phyloP scores from a whole-genome alignment of 23 red algal species.

The Gracilaria gracilis region DNA sequence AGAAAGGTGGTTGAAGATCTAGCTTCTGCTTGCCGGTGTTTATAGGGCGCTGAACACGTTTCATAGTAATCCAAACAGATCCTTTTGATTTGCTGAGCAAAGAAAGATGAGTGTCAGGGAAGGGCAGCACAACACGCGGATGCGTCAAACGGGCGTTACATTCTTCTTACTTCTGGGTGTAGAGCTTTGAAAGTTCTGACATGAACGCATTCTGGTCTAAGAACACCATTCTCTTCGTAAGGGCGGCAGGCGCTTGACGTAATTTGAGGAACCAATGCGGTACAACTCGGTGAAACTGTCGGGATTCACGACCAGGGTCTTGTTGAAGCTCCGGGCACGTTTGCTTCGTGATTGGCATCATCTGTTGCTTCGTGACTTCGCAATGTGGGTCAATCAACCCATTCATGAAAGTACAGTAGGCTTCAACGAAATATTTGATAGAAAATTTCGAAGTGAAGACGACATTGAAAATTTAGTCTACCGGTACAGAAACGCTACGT shows the following conservation, averaged over 20 bases:
- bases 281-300: no score
- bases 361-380: no score
- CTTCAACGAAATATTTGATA: no score
- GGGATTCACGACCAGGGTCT: no score
- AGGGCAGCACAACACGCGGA: not conserved
- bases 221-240: conserved; percentile 45
- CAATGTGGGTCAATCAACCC: no score
- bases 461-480: no score
- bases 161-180: conserved; percentile 61
- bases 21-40: conserved; percentile 56
- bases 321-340: no score
- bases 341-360: no score
- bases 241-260: not conserved
- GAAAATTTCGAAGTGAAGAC: no score
- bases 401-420: no score
- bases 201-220: conserved; percentile 78
- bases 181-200: conserved; percentile 79
- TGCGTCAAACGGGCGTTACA: not conserved
- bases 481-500: no score
- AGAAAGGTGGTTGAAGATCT: conserved; percentile 38
- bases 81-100: conserved; percentile 69
- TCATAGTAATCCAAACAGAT: conserved; percentile 79
- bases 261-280: not conserved
- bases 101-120: not conserved
- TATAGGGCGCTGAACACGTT: conserved; percentile 61